phyloP scores from a whole-genome alignment of 371 early-diverging fungal species.

The Nematocida sp. region DNA sequence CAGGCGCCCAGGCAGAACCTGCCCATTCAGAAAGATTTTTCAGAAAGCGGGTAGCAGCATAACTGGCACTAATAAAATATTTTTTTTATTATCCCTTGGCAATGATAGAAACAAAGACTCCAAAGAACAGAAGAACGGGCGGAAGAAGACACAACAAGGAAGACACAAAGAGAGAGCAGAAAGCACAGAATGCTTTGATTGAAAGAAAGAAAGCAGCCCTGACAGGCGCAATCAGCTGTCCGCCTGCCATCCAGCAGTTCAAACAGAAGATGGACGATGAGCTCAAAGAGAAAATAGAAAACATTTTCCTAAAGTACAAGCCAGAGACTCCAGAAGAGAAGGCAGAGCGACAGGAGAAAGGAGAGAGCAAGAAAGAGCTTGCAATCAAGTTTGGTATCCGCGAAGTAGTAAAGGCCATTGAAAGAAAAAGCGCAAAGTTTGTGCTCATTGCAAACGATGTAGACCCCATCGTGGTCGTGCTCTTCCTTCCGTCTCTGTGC shows the following conservation, averaged over 20 bases:
- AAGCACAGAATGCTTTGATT: slow-evolving; percentile 49
- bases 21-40: too few relatives aligned
- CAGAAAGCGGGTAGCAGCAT: too few relatives aligned
- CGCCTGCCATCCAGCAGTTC: slow-evolving; percentile 98
- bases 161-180: slow-evolving; percentile 36
- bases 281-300: slow-evolving; percentile 75
- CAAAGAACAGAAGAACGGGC: slow-evolving; percentile 32
- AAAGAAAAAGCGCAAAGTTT: slow-evolving; percentile 92
- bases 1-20: too few relatives aligned
- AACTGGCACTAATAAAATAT: too few relatives aligned
- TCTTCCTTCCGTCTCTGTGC: slow-evolving; percentile 98
- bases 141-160: slow-evolving; percentile 33
- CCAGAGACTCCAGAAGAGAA: slow-evolving; percentile 92
- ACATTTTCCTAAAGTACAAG: slow-evolving; percentile 90
- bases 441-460: slow-evolving; percentile 97
- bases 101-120: slow-evolving; percentile 16
- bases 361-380: slow-evolving; percentile 79
- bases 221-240: slow-evolving; percentile 92
- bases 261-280: slow-evolving; percentile 85
- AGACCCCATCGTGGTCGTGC: slow-evolving; percentile 94
- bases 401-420: slow-evolving; percentile 92
- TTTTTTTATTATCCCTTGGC: slow-evolving; percentile 37
- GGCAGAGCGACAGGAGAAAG: slow-evolving; percentile 78
- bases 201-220: slow-evolving; percentile 69
- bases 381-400: slow-evolving; percentile 96